Evolutionary conservation across 768 basidiomycete genomes (phyloP).

Genomic region (Boletus insuetus): DNA sequence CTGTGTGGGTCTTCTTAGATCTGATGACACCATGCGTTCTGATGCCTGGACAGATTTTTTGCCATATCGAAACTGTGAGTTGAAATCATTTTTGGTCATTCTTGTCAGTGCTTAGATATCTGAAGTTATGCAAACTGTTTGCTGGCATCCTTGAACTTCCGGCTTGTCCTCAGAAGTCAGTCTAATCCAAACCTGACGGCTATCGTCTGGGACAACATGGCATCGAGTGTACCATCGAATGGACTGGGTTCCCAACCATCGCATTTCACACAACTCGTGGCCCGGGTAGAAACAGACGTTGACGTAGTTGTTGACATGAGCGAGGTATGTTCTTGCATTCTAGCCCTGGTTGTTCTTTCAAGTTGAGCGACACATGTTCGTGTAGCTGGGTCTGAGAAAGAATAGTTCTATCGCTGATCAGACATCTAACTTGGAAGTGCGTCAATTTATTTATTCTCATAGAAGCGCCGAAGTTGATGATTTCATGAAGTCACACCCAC

Average conservation of each 20-base stretch:
- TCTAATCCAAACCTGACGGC: neutral
- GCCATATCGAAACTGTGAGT: conserved; percentile 16
- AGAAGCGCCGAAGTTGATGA: no score
- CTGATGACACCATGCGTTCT: neutral
- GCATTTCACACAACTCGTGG: neutral
- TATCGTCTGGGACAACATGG: neutral
- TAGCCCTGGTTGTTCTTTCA: no score
- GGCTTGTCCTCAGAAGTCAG: conserved; percentile 6
- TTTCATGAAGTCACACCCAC: no score
- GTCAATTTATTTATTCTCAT: no score
- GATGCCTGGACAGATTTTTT: conserved; percentile 6
- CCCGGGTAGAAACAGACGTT: neutral
- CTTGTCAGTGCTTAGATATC: neutral
- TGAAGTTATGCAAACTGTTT: conserved; percentile 19
- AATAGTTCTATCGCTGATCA: no score
- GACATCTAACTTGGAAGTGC: no score
- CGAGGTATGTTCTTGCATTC: neutral
- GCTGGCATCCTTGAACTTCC: conserved; percentile 3
- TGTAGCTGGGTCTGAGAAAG: no score
- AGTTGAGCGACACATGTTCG: no score
- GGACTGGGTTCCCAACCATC: no score
- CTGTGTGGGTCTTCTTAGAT: conserved; percentile 13
- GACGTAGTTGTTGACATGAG: neutral
- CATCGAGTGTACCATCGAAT: neutral
- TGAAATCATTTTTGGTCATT: neutral